Conservation (phyloP, 2,329 filamentous ascomycete genomes). For the Scolecobasidium constrictum region DNA sequence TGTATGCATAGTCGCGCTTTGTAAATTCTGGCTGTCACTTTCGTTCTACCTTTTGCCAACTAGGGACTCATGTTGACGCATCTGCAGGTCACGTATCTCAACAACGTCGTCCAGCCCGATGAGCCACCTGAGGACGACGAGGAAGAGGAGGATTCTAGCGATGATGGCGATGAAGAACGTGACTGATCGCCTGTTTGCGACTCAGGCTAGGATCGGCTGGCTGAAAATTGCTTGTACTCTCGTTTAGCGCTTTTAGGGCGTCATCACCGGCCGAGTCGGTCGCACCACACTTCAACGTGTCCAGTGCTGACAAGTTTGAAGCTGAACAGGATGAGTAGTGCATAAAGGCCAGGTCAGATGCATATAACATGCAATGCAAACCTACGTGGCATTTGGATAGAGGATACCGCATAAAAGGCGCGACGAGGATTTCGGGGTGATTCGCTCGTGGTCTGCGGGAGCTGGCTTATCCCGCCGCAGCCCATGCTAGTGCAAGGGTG, state of each 20-base stretch:
- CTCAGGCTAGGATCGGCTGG: constrained; percentile 3
- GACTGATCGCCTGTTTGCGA: constrained; percentile 10
- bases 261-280: no score
- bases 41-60: background rate
- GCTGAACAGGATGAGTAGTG: background rate
- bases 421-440: no score
- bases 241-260: no score
- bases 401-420: background rate
- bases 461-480: no score
- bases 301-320: no score
- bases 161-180: constrained; percentile 17
- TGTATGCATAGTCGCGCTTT: constrained; percentile 1
- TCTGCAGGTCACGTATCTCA: constrained; percentile 39
- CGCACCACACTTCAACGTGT: no score
- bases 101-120: constrained; percentile 40
- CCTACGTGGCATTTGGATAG: background rate
- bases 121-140: constrained; percentile 19
- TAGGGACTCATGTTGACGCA: constrained; percentile 9
- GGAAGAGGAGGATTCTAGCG: constrained; percentile 18
- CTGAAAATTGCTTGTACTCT: no score
- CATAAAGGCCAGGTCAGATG: background rate
- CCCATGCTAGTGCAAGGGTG: no score
- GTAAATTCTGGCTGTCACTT: background rate
- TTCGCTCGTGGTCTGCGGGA: no score
- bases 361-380: background rate